Conservation (phyloP, 2,329 filamentous ascomycete genomes). For the Cytospora leucostoma region DNA sequence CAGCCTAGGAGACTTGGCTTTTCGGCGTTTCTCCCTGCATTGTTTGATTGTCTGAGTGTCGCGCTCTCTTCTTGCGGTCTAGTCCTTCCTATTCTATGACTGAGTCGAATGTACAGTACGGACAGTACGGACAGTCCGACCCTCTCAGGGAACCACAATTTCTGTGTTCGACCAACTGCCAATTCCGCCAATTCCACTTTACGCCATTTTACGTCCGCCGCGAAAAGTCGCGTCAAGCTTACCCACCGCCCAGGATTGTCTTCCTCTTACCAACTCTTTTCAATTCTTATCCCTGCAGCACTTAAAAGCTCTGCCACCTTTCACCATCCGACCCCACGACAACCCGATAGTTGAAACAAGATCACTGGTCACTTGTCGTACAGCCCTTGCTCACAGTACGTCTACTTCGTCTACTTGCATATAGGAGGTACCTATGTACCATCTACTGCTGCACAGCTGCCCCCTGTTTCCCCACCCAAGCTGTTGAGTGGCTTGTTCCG, state of each 20-base stretch:
- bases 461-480: not conserved
- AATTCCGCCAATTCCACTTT: constrained; percentile 6
- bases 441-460: not conserved
- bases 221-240: constrained; percentile 17
- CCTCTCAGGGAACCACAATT: no score
- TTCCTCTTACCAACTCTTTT: not conserved
- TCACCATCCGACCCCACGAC: no score
- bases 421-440: no score
- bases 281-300: not conserved
- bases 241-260: not conserved
- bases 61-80: not conserved
- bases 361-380: no score
- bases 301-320: not conserved
- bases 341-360: no score
- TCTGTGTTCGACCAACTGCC: not conserved
- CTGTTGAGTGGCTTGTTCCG: constrained; percentile 9
- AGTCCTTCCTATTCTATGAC: constrained; percentile 1
- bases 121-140: not conserved
- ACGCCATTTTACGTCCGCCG: constrained; percentile 8
- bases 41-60: constrained; percentile 15
- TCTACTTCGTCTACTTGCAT: no score
- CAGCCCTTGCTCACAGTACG: no score
- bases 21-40: constrained; percentile 17
- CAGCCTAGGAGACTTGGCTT: not conserved
- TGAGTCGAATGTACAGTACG: not conserved